Evolutionary conservation across 164 flowering plant genomes (phyloP).

Genomic region (Sedum album): DNA sequence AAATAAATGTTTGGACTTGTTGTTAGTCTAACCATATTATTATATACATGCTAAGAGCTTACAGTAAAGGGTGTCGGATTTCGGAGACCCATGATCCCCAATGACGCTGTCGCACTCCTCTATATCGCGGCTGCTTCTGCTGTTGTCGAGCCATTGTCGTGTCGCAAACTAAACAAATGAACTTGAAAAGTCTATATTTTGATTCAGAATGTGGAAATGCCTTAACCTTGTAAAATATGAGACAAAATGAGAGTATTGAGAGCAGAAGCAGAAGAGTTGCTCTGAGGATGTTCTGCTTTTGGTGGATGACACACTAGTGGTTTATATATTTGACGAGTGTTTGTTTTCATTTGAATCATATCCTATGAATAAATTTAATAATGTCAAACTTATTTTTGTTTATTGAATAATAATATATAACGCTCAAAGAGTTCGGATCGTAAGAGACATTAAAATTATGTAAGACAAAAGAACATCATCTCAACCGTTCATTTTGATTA

Average conservation of each 20-base stretch:
- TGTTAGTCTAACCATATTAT: too few relatives aligned
- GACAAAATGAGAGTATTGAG: not conserved
- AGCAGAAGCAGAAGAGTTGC: not conserved
- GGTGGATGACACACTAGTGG: not conserved
- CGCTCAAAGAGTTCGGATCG: too few relatives aligned
- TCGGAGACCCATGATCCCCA: not conserved
- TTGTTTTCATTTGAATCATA: not conserved
- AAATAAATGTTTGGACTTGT: too few relatives aligned
- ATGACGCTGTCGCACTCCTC: not conserved
- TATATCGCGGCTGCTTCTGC: not conserved
- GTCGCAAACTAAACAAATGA: not conserved
- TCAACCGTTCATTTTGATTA: too few relatives aligned
- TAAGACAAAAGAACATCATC: too few relatives aligned
- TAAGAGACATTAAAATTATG: too few relatives aligned
- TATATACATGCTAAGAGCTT: not conserved
- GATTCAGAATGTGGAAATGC: too few relatives aligned
- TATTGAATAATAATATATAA: too few relatives aligned
- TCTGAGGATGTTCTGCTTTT: not conserved
- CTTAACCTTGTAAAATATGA: too few relatives aligned
- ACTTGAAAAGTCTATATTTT: not conserved
- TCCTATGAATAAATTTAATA: not conserved
- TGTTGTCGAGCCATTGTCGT: not conserved
- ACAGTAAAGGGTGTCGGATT: not conserved
- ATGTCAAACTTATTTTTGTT: not conserved
- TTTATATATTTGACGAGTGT: not conserved